A percentile compares a stretch with the other conserved stretches of the same genome.
These are phyloP conservation scores for Prunus salicina DNA, from an alignment of 306 rosid species.

Conservation along the genomic window DNA sequence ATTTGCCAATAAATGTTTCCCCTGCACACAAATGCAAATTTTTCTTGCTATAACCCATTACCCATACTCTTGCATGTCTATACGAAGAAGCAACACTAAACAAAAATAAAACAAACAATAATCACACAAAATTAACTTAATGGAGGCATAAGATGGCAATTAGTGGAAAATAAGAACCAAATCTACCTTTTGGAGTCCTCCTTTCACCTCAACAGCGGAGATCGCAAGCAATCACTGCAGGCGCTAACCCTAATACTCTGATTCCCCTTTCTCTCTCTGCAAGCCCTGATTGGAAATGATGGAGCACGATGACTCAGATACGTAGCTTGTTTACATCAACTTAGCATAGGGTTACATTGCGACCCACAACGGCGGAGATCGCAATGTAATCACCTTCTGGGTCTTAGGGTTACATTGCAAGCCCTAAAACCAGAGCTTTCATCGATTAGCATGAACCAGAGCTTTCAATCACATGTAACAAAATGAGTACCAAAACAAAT, in stretches of 20 bases:
- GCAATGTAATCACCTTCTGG: too few relatives aligned
- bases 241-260: not conserved
- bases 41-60: not conserved
- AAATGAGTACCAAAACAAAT: too few relatives aligned
- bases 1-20: slow-evolving; percentile 18
- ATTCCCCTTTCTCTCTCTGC: not conserved
- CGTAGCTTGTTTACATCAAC: not conserved
- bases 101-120: not conserved
- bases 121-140: not conserved
- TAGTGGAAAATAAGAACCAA: not conserved
- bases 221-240: not conserved
- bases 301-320: not conserved
- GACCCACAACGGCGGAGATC: too few relatives aligned
- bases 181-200: not conserved
- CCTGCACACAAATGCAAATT: not conserved
- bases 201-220: not conserved
- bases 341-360: not conserved
- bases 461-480: too few relatives aligned
- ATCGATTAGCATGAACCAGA: too few relatives aligned
- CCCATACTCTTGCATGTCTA: too few relatives aligned
- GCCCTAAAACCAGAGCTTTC: too few relatives aligned
- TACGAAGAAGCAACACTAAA: not conserved
- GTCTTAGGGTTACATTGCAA: too few relatives aligned
- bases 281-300: not conserved
- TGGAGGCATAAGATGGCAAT: not conserved